These are phyloP conservation scores for Aciculoconidium aculeatum DNA, from an alignment of 805 yeast genomes.

Conservation along the genomic window DNA sequence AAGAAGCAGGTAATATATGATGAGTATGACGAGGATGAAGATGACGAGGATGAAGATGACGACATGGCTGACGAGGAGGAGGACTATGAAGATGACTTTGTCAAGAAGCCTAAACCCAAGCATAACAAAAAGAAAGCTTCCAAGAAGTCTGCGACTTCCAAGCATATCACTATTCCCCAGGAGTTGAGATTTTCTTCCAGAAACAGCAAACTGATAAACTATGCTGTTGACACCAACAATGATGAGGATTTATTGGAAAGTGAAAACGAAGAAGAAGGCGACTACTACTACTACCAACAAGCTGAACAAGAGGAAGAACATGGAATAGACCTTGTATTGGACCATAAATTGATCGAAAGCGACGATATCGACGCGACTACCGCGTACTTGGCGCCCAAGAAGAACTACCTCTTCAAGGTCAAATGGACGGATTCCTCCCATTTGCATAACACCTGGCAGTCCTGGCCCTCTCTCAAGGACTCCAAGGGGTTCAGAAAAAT, in stretches of 20 bases:
- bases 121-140: constrained; percentile 1
- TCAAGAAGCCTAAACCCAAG: constrained; percentile 10
- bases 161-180: constrained; percentile 14
- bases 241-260: constrained; percentile 51
- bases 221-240: constrained; percentile 63
- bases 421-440: constrained; percentile 90
- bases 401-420: constrained; percentile 52
- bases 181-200: constrained; percentile 79
- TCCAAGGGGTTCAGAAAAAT: constrained; percentile 76
- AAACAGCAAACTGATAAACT: constrained; percentile 62
- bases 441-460: constrained; percentile 93
- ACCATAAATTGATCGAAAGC: constrained; percentile 31
- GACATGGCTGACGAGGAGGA: constrained; percentile 16
- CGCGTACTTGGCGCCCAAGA: constrained; percentile 38
- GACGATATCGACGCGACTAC: constrained; percentile 30
- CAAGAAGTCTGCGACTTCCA: constrained; percentile 4
- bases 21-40: constrained; percentile 15
- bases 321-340: constrained; percentile 35
- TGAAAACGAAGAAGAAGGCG: constrained; percentile 27
- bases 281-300: constrained; percentile 29
- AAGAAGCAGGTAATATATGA: constrained; percentile 10
- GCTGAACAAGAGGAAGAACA: constrained; percentile 29
- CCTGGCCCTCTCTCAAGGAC: constrained; percentile 46
- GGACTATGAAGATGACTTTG: constrained; percentile 15
- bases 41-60: constrained; percentile 13